Percentiles rank a stretch among this genome's conserved stretches.
These are phyloP conservation scores for Oryza australiensis DNA, from an alignment of 176 grass and related monocot species.

Conservation along the genomic window DNA sequence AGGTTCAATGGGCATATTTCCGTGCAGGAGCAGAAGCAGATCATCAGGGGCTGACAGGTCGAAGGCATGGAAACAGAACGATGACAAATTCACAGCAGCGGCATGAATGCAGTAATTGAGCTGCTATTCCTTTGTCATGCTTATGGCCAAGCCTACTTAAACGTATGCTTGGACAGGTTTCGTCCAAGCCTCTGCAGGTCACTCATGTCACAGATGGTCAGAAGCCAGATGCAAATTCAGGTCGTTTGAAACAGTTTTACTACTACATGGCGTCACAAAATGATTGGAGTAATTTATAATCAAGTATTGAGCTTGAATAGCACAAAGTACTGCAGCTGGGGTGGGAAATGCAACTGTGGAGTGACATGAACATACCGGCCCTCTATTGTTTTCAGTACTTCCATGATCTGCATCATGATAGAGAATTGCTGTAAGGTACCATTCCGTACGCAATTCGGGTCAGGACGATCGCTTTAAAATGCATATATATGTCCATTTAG, in stretches of 20 bases:
- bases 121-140: neutral
- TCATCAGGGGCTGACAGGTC: too few relatives aligned
- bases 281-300: neutral
- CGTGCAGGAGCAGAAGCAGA: neutral
- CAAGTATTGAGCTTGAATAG: neutral
- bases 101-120: neutral
- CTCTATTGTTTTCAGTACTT: neutral
- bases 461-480: neutral
- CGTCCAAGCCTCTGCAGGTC: neutral
- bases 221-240: neutral
- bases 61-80: neutral
- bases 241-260: neutral
- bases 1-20: too few relatives aligned
- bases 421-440: neutral
- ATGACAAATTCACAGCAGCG: neutral
- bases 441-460: too few relatives aligned
- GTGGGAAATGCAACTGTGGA: neutral
- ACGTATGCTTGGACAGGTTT: neutral
- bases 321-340: neutral
- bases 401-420: neutral
- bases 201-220: neutral
- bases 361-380: neutral
- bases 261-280: neutral
- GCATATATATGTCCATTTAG: neutral
- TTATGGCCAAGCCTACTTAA: neutral